Evolutionary conservation across 345 rosid species (phyloP), one percentile per base, ranked within the genome.

Genomic region (Eucalyptus sideroxylon): DNA sequence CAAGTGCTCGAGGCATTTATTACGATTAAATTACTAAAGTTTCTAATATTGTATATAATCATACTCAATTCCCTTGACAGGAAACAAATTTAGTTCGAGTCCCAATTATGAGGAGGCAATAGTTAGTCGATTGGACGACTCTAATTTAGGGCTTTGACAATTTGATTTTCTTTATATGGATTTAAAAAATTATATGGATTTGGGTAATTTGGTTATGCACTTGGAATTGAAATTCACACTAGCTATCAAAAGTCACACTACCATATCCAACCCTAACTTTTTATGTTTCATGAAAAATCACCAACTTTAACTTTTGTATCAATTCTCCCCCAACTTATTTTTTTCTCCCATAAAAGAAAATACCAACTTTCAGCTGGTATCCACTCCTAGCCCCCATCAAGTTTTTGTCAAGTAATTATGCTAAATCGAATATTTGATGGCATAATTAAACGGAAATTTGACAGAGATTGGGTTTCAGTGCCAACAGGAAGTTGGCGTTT

Each of bases 61-160:
- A 56, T 56, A 26, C 30, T 11, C 62, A 24, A 10, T 56, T 56
- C 30, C 62, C 13, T 56, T 26, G 62, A 56, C 1, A 4, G 0
- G 26, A 21, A 23, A 56, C 30, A 56, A 56, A 4, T 56, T 56
- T 24, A 9, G 12, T 10, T 26, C 0, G 0, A 56, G 14, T 24
- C 62, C 13, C 30, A 56, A 56, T 56, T 19, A 0, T 0, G 1
- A 3, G 23, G 56, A 23, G 26, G 59, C 4, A 3, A 53, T 53
- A 19, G 59, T 53, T 53, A 0, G 26, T 19, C 2, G 5, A 0
- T 53, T 53, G 26, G 26, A 53, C 26, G 2, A 1, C 0, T 21
- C 5, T 8, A 53, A 53, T 53, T 19, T 53, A 21, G 0, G 59
- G 11, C 2, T 53, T 21, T 21, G 59, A 53, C 11, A 21, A 21